Percentiles rank a stretch among this genome's conserved stretches.
These are phyloP conservation scores for Chlorella ohadii DNA, from an alignment of 139 green algal species.

Conservation along the genomic window DNA sequence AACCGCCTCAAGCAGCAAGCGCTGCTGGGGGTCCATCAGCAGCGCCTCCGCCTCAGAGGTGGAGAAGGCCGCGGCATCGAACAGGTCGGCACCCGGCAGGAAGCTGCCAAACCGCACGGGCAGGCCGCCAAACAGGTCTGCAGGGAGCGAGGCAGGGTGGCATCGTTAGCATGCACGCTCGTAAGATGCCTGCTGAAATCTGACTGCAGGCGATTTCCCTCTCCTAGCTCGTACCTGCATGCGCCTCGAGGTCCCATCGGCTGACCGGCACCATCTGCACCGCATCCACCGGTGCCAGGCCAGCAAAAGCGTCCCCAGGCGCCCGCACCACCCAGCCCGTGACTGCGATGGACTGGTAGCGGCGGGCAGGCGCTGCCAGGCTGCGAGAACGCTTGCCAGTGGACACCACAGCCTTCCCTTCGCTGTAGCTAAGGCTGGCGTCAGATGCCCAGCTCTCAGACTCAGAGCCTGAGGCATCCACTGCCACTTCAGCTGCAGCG, in stretches of 20 bases:
- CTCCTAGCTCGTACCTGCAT: too few species aligned
- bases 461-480: neutral
- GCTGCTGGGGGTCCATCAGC: conserved; percentile 87
- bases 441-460: neutral
- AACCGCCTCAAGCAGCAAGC: conserved; percentile 75
- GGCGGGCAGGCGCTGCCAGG: neutral
- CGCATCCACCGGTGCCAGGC: conserved; percentile 26
- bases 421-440: neutral
- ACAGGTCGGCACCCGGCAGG: conserved; percentile 51
- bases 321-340: neutral
- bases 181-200: too few species aligned
- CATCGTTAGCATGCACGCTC: neutral
- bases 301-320: conserved; percentile 15
- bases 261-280: conserved; percentile 33
- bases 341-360: conserved; percentile 1
- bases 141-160: neutral
- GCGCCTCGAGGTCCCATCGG: conserved; percentile 27
- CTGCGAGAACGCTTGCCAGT: too few species aligned
- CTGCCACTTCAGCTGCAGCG: conserved; percentile 28
- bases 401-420: neutral
- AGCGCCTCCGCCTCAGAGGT: conserved; percentile 61
- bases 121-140: conserved; percentile 31
- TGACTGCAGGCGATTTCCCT: too few species aligned
- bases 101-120: conserved; percentile 52
- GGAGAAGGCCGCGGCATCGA: conserved; percentile 65